Percentiles rank a stretch among this genome's conserved stretches.
Conservation (phyloP, 2,329 filamentous ascomycete genomes). For the Phialophora chinensis region DNA sequence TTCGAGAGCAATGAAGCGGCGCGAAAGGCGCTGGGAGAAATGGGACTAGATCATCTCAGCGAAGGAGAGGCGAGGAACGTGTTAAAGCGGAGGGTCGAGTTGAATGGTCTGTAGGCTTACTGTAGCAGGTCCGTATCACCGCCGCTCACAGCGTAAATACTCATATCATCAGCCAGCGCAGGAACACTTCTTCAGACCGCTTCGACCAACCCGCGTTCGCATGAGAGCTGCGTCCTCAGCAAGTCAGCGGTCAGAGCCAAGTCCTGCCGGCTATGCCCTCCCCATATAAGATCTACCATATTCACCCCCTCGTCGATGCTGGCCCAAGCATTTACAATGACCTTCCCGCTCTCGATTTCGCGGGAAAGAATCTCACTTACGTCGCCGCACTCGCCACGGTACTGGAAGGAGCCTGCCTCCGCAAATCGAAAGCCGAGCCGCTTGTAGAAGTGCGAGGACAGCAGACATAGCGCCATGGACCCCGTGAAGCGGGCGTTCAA, state of each 20-base stretch:
- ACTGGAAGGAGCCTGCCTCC: background rate
- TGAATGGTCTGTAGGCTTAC: conserved; percentile 37
- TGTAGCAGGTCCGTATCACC: background rate
- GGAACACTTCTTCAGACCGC: background rate
- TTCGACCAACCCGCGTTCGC: background rate
- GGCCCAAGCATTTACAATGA: background rate
- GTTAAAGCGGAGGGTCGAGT: conserved; percentile 54
- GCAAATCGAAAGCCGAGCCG: conserved; percentile 4
- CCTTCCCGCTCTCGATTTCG: background rate
- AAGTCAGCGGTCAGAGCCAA: background rate
- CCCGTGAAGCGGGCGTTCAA: conserved; percentile 2
- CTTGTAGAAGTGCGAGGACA: conserved; percentile 3
- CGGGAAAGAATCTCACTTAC: background rate
- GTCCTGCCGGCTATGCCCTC: conserved; percentile 1
- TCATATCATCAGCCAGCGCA: background rate
- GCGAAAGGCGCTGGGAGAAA: conserved; percentile 51
- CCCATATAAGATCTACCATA: conserved; percentile 4
- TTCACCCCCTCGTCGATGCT: conserved; percentile 1
- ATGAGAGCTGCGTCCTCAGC: background rate
- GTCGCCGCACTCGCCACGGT: background rate
- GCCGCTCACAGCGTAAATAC: background rate
- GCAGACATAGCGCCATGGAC: background rate
- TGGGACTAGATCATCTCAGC: conserved; percentile 51
- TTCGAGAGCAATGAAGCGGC: conserved; percentile 57
- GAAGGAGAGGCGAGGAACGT: conserved; percentile 55